phyloP scores from a whole-genome alignment of 208 protist genomes.

The Leishmania tropica region DNA sequence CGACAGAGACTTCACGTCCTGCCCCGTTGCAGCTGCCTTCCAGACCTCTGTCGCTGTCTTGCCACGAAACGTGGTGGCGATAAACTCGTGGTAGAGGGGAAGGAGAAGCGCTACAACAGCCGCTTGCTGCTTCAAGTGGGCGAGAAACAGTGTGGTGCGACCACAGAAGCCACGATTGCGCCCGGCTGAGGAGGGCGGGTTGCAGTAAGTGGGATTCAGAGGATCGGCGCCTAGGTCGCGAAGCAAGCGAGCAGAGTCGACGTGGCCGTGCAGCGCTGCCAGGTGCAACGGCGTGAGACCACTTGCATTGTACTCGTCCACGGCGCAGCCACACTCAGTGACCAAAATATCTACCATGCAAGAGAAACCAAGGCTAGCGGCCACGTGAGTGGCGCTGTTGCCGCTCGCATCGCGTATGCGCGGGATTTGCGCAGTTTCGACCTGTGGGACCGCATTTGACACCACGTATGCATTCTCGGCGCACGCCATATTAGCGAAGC shows the following conservation, averaged over 20 bases:
- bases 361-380: conserved; percentile 36
- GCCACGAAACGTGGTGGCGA: conserved; percentile 4
- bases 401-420: conserved; percentile 31
- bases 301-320: conserved; percentile 40
- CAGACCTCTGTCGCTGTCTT: conserved; percentile 13
- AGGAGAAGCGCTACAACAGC: conserved; percentile 19
- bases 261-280: conserved; percentile 42
- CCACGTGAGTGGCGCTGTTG: conserved; percentile 58
- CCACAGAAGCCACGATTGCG: conserved; percentile 15
- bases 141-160: conserved; percentile 49
- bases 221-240: conserved; percentile 30
- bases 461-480: conserved; percentile 43
- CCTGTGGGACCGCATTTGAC: conserved; percentile 29
- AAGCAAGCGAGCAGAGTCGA: conserved; percentile 40
- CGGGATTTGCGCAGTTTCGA: conserved; percentile 33
- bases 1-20: conserved; percentile 24
- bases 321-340: conserved; percentile 37
- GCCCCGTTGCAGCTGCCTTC: conserved; percentile 10
- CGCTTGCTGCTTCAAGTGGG: conserved; percentile 44
- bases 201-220: conserved; percentile 20
- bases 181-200: neutral
- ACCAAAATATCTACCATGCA: conserved; percentile 34
- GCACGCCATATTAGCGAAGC: conserved; percentile 14
- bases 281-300: conserved; percentile 56
- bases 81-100: conserved; percentile 9